Evolutionary conservation across 2,329 filamentous ascomycete species (phyloP).

Genomic region (Dothideomycetes sp.): DNA sequence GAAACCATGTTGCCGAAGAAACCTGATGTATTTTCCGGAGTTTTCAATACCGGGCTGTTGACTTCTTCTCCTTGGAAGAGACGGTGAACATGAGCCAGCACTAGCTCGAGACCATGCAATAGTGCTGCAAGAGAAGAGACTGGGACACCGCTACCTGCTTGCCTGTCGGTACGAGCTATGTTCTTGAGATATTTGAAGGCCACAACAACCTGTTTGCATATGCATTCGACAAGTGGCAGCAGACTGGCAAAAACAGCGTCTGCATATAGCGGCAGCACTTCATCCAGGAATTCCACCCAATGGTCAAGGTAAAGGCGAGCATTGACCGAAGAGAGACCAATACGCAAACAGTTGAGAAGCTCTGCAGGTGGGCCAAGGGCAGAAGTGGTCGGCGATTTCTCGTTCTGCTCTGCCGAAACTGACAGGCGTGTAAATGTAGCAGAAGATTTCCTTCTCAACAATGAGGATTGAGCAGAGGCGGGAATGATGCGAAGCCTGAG

Average conservation of each 20-base stretch:
- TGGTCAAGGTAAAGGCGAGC: constrained; percentile 75
- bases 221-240: constrained; percentile 79
- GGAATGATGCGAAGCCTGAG: constrained; percentile 3
- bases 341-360: constrained; percentile 74
- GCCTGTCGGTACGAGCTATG: constrained; percentile 38
- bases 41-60: constrained; percentile 56
- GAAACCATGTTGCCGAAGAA: constrained; percentile 95
- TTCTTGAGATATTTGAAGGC: constrained; percentile 62
- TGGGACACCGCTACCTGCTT: constrained; percentile 16
- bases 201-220: constrained; percentile 65
- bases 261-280: constrained; percentile 74
- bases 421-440: background rate
- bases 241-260: constrained; percentile 81
- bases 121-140: constrained; percentile 64
- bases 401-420: background rate
- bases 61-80: constrained; percentile 56
- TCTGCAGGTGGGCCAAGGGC: constrained; percentile 48
- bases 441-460: background rate
- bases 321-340: constrained; percentile 63
- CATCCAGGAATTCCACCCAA: constrained; percentile 78
- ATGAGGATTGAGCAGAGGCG: background rate
- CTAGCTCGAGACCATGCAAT: constrained; percentile 84
- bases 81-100: constrained; percentile 78
- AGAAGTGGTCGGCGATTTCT: background rate
- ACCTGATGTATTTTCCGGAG: constrained; percentile 66